A percentile compares a stretch with the other conserved stretches of the same genome.
Conservation (phyloP, 2,329 filamentous ascomycete species). For the Diaporthe sp. region DNA sequence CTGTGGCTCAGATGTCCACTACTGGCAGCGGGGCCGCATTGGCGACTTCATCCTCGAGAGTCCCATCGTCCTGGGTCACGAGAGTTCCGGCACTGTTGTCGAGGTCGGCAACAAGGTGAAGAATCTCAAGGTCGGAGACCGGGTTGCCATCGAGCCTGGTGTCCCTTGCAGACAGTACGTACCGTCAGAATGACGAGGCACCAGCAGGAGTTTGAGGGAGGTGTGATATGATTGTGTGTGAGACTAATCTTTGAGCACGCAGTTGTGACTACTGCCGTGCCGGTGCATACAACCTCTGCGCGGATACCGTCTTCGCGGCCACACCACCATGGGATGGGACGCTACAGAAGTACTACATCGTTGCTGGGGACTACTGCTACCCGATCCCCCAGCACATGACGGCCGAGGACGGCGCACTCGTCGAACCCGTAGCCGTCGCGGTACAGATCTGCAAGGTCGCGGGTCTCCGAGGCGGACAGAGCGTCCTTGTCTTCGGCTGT, state of each 20-base stretch:
- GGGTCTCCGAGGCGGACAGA: conserved; percentile 54
- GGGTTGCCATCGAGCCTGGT: conserved; percentile 62
- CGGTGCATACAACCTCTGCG: conserved; percentile 56
- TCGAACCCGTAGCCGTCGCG: conserved; percentile 66
- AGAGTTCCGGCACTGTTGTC: conserved; percentile 56
- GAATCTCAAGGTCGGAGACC: conserved; percentile 57
- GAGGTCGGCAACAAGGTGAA: conserved; percentile 56
- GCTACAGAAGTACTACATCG: conserved; percentile 61
- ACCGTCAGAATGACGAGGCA: not conserved
- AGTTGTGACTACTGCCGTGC: conserved; percentile 57
- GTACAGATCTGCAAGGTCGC: conserved; percentile 60
- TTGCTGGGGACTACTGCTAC: conserved; percentile 61
- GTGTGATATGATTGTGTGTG: no score
- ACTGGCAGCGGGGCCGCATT: conserved; percentile 61
- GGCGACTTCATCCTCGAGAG: conserved; percentile 58
- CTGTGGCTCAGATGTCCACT: conserved; percentile 61
- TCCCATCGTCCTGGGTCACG: conserved; percentile 62
- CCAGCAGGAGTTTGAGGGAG: rapidly evolving
- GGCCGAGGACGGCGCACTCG: conserved; percentile 64
- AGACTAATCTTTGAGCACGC: conserved; percentile 31
- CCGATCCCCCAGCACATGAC: conserved; percentile 57
- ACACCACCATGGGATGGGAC: conserved; percentile 64
- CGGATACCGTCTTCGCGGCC: conserved; percentile 61
- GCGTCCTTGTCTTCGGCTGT: conserved; percentile 62
- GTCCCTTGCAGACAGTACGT: conserved; percentile 52